Evolutionary conservation across 108 stramenopile genomes (phyloP).

Genomic region (Fragilaria radians): DNA sequence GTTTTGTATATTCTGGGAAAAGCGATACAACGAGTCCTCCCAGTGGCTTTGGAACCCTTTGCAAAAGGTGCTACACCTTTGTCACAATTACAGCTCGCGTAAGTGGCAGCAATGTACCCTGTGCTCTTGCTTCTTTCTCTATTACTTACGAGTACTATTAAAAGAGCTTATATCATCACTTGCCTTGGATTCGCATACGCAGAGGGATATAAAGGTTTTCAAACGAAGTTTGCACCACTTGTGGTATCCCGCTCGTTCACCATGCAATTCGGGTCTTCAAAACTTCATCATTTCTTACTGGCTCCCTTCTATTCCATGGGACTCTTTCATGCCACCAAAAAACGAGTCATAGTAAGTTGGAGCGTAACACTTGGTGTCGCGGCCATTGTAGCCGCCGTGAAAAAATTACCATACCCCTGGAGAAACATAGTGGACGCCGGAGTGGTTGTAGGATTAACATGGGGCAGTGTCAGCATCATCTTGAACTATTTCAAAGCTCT

Average conservation of each 20-base stretch:
- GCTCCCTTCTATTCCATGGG: conserved; percentile 94
- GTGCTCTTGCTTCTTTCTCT: not conserved
- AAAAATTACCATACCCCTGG: conserved; percentile 83
- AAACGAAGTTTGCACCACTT: conserved; percentile 90
- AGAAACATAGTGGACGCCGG: conserved; percentile 94
- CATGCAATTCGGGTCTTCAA: conserved; percentile 29
- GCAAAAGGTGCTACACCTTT: conserved; percentile 30
- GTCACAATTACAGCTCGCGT: conserved; percentile 62
- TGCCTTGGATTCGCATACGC: conserved; percentile 85
- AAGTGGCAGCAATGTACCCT: conserved; percentile 10
- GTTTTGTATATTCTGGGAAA: conserved; percentile 84
- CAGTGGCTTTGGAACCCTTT: conserved; percentile 92
- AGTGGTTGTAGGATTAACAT: conserved; percentile 87
- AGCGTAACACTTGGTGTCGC: conserved; percentile 79
- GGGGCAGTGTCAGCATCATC: conserved; percentile 76
- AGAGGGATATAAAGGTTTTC: conserved; percentile 97
- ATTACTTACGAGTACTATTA: no score
- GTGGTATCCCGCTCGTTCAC: conserved; percentile 89
- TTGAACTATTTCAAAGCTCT: conserved; percentile 56
- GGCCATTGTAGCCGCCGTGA: conserved; percentile 83
- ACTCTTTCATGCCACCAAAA: conserved; percentile 85
- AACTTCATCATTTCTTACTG: conserved; percentile 55
- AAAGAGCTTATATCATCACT: conserved; percentile 56
- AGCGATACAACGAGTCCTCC: conserved; percentile 80
- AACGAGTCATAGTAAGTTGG: conserved; percentile 86